A percentile compares a stretch with the other conserved stretches of the same genome.
Conservation (phyloP, 805 yeast genomes). For the Saccharomycopsis microspora region DNA sequence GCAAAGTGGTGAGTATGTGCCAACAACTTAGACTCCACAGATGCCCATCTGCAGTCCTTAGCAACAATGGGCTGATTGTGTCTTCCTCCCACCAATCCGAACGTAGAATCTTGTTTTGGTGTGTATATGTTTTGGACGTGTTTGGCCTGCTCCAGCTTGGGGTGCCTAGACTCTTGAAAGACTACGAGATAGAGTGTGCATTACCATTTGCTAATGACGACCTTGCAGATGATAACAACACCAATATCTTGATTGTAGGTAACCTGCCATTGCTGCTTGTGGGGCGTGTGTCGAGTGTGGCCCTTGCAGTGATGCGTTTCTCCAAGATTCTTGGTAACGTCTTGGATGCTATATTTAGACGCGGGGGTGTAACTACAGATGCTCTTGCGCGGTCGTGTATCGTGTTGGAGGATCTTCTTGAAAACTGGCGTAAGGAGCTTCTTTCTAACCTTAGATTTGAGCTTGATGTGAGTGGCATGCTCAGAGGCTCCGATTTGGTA, state of each 20-base stretch:
- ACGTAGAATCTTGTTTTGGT: conserved; percentile 77
- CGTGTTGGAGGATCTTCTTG: conserved; percentile 55
- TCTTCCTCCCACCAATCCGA: conserved; percentile 69
- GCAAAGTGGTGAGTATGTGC: conserved; percentile 69
- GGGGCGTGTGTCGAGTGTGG: conserved; percentile 56
- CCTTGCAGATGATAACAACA: conserved; percentile 29
- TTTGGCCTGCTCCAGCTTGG: conserved; percentile 70
- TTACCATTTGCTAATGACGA: conserved; percentile 52
- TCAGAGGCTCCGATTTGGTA: conserved; percentile 25
- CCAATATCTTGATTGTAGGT: conserved; percentile 48
- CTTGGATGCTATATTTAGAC: conserved; percentile 57
- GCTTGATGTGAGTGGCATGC: conserved; percentile 45
- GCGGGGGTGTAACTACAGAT: conserved; percentile 30
- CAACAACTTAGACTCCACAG: conserved; percentile 78
- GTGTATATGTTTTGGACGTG: conserved; percentile 64
- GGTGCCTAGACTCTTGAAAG: conserved; percentile 70
- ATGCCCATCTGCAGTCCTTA: conserved; percentile 74
- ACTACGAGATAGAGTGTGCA: conserved; percentile 78
- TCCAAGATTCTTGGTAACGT: conserved; percentile 65
- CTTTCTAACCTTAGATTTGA: conserved; percentile 53
- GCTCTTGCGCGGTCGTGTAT: conserved; percentile 24
- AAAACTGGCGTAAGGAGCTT: conserved; percentile 67
- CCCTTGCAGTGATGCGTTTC: conserved; percentile 56
- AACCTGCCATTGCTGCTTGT: conserved; percentile 49
- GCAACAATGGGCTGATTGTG: conserved; percentile 52